Percentiles rank a stretch among this genome's conserved stretches.
These are phyloP conservation scores for Hypoxylon fuscum DNA, from an alignment of 495 filamentous ascomycete genomes.

Conservation along the genomic window DNA sequence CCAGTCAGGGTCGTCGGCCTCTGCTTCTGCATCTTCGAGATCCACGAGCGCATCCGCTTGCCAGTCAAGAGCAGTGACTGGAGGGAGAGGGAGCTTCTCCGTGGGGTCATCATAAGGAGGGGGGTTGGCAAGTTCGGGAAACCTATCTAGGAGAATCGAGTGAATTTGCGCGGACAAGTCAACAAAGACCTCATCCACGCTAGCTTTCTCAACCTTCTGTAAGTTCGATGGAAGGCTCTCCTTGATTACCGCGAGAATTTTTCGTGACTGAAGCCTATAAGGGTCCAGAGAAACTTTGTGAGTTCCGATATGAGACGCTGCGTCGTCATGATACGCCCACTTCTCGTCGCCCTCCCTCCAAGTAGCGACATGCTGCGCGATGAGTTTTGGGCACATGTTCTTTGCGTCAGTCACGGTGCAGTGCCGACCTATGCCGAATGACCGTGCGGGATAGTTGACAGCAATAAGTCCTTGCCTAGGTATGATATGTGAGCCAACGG, in stretches of 20 bases:
- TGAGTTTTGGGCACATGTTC: slow-evolving; percentile 84
- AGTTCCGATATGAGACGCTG: slow-evolving; percentile 75
- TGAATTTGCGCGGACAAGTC: slow-evolving; percentile 88
- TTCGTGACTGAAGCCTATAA: slow-evolving; percentile 84
- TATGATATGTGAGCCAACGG: slow-evolving; percentile 23
- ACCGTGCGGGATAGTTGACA: slow-evolving; percentile 91
- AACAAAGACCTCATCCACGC: slow-evolving; percentile 90
- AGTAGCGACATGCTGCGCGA: slow-evolving; percentile 92
- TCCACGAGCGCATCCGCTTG: slow-evolving; percentile 80
- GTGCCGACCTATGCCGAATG: slow-evolving; percentile 79
- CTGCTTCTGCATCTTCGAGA: slow-evolving; percentile 73
- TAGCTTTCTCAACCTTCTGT: slow-evolving; percentile 88
- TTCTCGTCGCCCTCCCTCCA: slow-evolving; percentile 90
- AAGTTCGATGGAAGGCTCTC: slow-evolving; percentile 68
- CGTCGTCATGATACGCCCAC: slow-evolving; percentile 91
- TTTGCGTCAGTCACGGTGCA: slow-evolving; percentile 82
- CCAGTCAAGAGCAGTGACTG: slow-evolving; percentile 83
- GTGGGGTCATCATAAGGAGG: slow-evolving; percentile 75
- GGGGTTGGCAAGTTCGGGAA: slow-evolving; percentile 73
- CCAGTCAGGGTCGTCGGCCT: slow-evolving; percentile 90
- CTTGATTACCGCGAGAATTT: slow-evolving; percentile 84
- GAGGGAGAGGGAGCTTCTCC: slow-evolving; percentile 76
- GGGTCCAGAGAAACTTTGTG: slow-evolving; percentile 95
- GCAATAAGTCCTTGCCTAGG: slow-evolving; percentile 88
- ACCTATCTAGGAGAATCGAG: slow-evolving; percentile 76